A percentile compares a stretch with the other conserved stretches of the same genome.
These are phyloP conservation scores for Penstemon davidsonii DNA, from an alignment of 257 asterid species.

Conservation along the genomic window DNA sequence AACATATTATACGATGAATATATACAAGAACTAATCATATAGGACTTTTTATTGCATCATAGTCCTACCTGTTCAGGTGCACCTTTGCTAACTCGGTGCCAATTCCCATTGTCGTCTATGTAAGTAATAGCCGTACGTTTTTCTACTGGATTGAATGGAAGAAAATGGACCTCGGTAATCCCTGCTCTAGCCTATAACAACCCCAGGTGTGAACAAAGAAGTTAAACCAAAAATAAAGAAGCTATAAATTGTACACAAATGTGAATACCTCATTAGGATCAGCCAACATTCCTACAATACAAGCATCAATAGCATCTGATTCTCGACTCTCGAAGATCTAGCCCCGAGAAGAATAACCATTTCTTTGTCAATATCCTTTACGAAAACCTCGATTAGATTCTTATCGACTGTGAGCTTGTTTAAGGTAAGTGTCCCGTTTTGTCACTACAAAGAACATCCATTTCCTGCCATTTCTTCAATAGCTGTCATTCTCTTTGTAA, in stretches of 20 bases:
- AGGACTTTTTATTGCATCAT: no score
- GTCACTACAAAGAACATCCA: constrained; percentile 93
- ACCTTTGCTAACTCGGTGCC: constrained; percentile 93
- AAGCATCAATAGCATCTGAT: constrained; percentile 17
- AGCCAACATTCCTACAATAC: constrained; percentile 19
- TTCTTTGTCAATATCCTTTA: no score
- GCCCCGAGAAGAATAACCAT: no score
- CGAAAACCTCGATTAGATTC: constrained; percentile 54
- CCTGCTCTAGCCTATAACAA: constrained; percentile 84
- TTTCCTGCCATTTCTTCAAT: constrained; percentile 93
- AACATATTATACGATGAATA: no score
- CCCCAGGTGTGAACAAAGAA: constrained; percentile 11
- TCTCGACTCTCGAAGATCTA: no score
- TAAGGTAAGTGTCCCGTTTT: constrained; percentile 80
- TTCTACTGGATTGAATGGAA: constrained; percentile 90
- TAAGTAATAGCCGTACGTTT: constrained; percentile 91
- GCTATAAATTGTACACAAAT: not conserved
- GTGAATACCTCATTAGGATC: constrained; percentile 21
- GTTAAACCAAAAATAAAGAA: not conserved
- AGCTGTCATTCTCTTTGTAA: constrained; percentile 91
- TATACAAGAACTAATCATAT: no score
- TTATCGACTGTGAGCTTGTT: constrained; percentile 77
- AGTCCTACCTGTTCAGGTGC: constrained; percentile 84
- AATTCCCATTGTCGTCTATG: constrained; percentile 62
- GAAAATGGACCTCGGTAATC: constrained; percentile 80